These are phyloP conservation scores for Gloeopeniophorella convolvens DNA, from an alignment of 768 basidiomycete species.

Conservation along the genomic window DNA sequence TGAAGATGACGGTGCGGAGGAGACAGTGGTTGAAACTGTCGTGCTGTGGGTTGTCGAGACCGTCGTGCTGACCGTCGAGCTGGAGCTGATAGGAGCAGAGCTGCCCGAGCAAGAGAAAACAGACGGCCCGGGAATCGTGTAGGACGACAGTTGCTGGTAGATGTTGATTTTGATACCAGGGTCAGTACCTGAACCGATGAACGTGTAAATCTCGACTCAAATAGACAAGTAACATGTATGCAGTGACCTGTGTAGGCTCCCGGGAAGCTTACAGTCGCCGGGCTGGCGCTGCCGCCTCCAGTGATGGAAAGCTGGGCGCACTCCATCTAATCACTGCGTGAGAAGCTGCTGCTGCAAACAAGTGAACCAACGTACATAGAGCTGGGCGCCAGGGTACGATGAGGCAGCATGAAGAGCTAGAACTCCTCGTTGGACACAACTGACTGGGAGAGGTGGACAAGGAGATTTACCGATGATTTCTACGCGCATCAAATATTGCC, in stretches of 20 bases:
- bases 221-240: not conserved
- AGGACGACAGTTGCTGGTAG: conserved; percentile 26
- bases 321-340: conserved; percentile 28
- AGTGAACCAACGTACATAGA: conserved; percentile 34
- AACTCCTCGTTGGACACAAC: not conserved
- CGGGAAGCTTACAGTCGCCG: conserved; percentile 32
- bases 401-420: conserved; percentile 40
- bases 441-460: not conserved
- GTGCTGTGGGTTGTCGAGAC: conserved; percentile 9
- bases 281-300: conserved; percentile 28
- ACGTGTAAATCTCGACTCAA: not conserved
- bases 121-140: conserved; percentile 27
- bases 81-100: conserved; percentile 1
- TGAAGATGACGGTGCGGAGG: conserved; percentile 13
- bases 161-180: conserved; percentile 32
- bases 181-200: conserved; percentile 25
- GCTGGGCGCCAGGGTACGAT: conserved; percentile 48
- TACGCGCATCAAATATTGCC: conserved; percentile 28
- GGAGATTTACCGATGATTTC: conserved; percentile 42
- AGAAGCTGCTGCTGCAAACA: not conserved
- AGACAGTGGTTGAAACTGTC: not conserved
- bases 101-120: conserved; percentile 27
- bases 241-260: conserved; percentile 32
- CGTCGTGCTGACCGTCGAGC: conserved; percentile 8
- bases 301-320: conserved; percentile 33